These are phyloP conservation scores for Lachnellula cervina DNA, from an alignment of 2,329 filamentous ascomycete species.

Conservation along the genomic window DNA sequence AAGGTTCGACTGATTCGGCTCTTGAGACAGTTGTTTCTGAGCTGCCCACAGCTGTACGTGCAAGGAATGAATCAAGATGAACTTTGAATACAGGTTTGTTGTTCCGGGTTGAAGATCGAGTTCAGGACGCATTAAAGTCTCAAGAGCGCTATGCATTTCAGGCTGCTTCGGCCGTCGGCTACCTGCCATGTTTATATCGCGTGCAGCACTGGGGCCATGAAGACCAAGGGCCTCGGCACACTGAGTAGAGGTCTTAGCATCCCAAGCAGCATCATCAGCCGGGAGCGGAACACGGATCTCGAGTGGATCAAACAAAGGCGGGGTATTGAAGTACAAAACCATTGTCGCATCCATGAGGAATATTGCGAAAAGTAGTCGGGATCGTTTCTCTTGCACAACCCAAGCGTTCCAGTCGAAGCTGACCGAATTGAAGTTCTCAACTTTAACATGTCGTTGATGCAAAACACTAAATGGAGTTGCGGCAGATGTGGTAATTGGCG, in stretches of 20 bases:
- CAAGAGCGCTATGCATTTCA: slow-evolving; percentile 56
- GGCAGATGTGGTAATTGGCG: slow-evolving; percentile 45
- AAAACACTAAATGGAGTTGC: slow-evolving; percentile 51
- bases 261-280: slow-evolving; percentile 69
- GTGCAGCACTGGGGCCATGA: slow-evolving; percentile 51
- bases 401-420: slow-evolving; percentile 62
- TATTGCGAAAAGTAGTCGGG: slow-evolving; percentile 59
- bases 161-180: slow-evolving; percentile 61
- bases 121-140: slow-evolving; percentile 53
- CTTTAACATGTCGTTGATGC: slow-evolving; percentile 51
- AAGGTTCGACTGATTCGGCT: slow-evolving; percentile 17
- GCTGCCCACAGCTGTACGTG: slow-evolving; percentile 55
- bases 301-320: slow-evolving; percentile 56
- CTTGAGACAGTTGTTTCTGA: slow-evolving; percentile 39
- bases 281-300: slow-evolving; percentile 66
- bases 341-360: slow-evolving; percentile 61
- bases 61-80: slow-evolving; percentile 66
- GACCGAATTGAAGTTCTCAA: slow-evolving; percentile 42
- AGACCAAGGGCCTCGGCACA: slow-evolving; percentile 64
- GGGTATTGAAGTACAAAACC: slow-evolving; percentile 67
- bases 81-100: slow-evolving; percentile 70
- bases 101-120: slow-evolving; percentile 58
- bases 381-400: slow-evolving; percentile 67
- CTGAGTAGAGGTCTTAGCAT: slow-evolving; percentile 52
- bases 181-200: slow-evolving; percentile 54